Evolutionary conservation across 2,329 filamentous ascomycete species (phyloP), one percentile per base, ranked within the genome.

Genomic region (Cytospora piceicola): DNA sequence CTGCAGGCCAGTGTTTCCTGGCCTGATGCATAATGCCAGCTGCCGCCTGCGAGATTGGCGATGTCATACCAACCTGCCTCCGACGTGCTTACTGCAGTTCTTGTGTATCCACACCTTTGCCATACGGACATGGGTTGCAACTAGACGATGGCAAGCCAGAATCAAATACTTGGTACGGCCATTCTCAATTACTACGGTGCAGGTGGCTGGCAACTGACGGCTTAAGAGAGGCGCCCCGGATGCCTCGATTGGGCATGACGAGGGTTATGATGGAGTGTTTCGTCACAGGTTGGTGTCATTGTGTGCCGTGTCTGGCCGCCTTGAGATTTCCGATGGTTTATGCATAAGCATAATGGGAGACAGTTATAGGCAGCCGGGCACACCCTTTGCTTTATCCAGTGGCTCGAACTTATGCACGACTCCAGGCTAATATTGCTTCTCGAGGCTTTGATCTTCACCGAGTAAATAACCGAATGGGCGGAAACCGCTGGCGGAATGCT

Each of bases 31-130:
- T 61, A 29, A 60, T 63, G 63, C 63, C 59, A 51, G 30, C 63
- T 63, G 62, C 72, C 67, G 65, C 63, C 70, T 76, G 76, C 75
- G 65, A 77, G 75, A 77, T 78, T 77, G 71, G 76, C 76, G 76
- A 77, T 68, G 73, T 74, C 63, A 72, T 73, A 73, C 72, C 64
- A 72, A 71, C 66, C 60, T 54, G 57, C 46, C 46, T 57, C 66
- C 58, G 59, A 58, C 27, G 55, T 63, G 51, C 42, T 60, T 63
- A 42, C 39, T 62, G 61, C 63, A 62, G 57, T 30, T 51, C 51
- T 65, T 69, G 69, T 72, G 68, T 66, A 63, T 59, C 67, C 68
- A 67, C 67, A 67, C 65, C 36, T 67, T 27, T 56, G 39, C 36
- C 39, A 46, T 46, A 24, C 42, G 39, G 39, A 52, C 49, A 20